Base-by-base conservation (phyloP, 148 eudicot genomes). In the Rhododendron ferrugineum region DNA sequence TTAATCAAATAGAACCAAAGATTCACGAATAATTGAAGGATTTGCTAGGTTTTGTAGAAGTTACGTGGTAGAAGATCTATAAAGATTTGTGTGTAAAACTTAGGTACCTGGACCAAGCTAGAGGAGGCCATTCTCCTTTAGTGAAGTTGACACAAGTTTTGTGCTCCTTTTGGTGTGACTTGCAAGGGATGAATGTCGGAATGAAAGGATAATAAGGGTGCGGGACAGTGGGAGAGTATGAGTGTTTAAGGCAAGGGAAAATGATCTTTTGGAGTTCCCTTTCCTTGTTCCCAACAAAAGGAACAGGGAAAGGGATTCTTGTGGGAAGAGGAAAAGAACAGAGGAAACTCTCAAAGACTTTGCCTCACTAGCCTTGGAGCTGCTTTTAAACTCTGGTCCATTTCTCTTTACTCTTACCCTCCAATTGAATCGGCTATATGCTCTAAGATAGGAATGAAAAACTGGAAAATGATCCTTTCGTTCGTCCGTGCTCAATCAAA, bases 41-140 rank as follows among this genome's bases (percentile, higher is more conserved):
- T 46, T 75, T 78, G 81, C 49, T 20, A 76, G 22, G 79, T 79
- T 28, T 79, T 14, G 37, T 47, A 49, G 62, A 79, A 79, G 62
- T 79, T 49, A 11, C 37, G 50, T 49, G 40, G n/a, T 28, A 79
- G 56, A 47, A 77, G 5, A 78, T 79, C 37, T 50, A 14, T 50
- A 15, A 28, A 28, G 23, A 79, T 26, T 79, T 46, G 16, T 14
- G 79, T 47, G 14, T 47, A 49, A 79, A 49, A 78, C 32, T 49
- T 79, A 28, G 60, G 34, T 79, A 79, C 82, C 82, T 28, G 60
- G 40, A 79, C 54, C 15, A 6, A 50, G 34, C 37, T 79, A 10
- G 82, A 79, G 60, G 62, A 79, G 23, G 60, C 15, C 82, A 79
- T 79, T 79, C 54, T 49, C 54, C 54, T 78, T 46, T 78, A 78